Evolutionary conservation across 371 early-diverging fungal species (phyloP).

Genomic region (Apophysomyces ossiformis): DNA sequence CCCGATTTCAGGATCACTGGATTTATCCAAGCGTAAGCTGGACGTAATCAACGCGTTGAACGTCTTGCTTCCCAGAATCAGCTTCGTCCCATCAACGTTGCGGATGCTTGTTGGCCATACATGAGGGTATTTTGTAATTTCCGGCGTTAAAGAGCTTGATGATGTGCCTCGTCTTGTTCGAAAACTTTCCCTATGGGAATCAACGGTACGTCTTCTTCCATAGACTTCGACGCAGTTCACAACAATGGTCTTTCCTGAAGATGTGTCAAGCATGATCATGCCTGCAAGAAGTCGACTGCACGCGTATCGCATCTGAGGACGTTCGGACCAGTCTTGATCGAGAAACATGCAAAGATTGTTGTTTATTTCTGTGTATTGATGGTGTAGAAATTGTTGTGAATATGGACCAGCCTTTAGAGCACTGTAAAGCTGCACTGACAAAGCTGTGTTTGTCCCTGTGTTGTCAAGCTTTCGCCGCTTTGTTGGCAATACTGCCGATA

Average conservation of each 20-base stretch:
- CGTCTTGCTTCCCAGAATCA: not conserved
- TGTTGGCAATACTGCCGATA: not conserved
- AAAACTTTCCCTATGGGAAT: slow-evolving; percentile 9
- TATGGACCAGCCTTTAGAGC: not conserved
- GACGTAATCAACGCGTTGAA: not conserved
- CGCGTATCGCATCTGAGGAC: slow-evolving; percentile 18
- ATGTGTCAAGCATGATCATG: slow-evolving; percentile 14
- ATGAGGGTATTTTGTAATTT: not conserved
- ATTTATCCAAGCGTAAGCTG: not conserved
- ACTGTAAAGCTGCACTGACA: not conserved
- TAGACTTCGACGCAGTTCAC: slow-evolving; percentile 29
- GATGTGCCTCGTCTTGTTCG: not conserved
- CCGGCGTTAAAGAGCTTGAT: not conserved
- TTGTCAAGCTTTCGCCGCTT: not conserved
- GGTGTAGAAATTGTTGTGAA: not conserved
- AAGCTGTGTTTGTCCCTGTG: not conserved
- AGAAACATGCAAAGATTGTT: not conserved
- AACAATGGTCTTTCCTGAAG: slow-evolving; percentile 22
- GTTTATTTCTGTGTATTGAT: not conserved
- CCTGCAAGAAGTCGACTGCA: slow-evolving; percentile 22
- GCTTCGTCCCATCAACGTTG: not conserved
- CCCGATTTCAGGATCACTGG: too few relatives aligned
- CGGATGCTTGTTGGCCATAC: slow-evolving; percentile 2
- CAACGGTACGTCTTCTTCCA: slow-evolving; percentile 15
- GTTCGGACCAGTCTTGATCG: slow-evolving; percentile 2